Base-by-base conservation (phyloP, 768 basidiomycete genomes). In the Clavulina sp. region DNA sequence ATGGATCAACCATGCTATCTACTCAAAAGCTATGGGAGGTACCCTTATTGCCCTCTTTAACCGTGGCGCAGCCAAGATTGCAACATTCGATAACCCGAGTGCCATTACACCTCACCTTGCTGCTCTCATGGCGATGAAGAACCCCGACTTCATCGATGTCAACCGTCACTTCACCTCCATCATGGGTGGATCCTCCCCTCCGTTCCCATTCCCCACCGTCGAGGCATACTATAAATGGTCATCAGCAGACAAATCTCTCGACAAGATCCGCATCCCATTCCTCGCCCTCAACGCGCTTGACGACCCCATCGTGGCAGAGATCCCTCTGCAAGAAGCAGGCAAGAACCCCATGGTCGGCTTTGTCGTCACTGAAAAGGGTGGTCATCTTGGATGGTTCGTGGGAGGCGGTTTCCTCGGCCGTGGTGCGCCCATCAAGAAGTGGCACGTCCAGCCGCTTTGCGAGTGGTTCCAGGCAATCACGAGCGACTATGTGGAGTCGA, bases 291-390 rank as follows among this genome's bases (percentile, higher is more conserved):
- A 61, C 21, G 58, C 62, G 7, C 24, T 59, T 5, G 61, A 64
- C 55, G 64, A 65, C 52, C 64, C 64, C 3, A 60, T 65, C 52
- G 61, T 64, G 29, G 51, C 53, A 4, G 52, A 51, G 6, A 32
- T 63, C 24, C 62, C 63, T 4, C 44, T 57, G 50, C 54, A 56
- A 2, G 55, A 52, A 9, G 50, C 52, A 5, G 3, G 46, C 3
- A 5, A 18, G 21, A 64, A 61, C 53, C 54, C 59, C 5, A 55
- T 54, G 49, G 52, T 61, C 36, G 52, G 55, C 21, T 54, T 62
- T 21, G 59, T 52, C 7, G 46, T 53, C 13, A 61, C 60, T 2
- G 24, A 48, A 33, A 30, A 28, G 26, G 62, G 61, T 5, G 62
- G 62, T 0, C 62, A 64, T 47, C 52, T 64, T 4, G 62, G 62